These are phyloP conservation scores for Cenchrus purpureus DNA, from an alignment of 176 grass and related monocot species.

Conservation along the genomic window DNA sequence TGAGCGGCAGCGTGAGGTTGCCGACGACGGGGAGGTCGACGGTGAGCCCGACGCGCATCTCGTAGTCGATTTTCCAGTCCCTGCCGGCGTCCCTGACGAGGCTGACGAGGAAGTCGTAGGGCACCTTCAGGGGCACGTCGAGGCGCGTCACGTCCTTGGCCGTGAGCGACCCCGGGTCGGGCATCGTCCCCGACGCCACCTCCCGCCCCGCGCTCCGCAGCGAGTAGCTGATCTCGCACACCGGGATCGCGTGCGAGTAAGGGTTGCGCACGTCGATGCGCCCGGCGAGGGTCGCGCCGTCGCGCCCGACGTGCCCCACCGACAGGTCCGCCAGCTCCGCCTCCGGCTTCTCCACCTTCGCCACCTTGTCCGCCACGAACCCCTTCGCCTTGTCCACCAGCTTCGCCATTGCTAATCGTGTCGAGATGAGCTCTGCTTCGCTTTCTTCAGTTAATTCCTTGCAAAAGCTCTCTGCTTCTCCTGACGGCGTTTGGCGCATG, in stretches of 20 bases:
- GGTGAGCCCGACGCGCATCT: conserved; percentile 70
- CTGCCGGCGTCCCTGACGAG: conserved; percentile 56
- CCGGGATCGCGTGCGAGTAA: conserved; percentile 66
- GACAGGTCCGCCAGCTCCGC: conserved; percentile 60
- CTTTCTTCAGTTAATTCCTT: no score
- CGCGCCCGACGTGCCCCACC: conserved; percentile 50
- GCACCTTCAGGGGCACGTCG: conserved; percentile 66
- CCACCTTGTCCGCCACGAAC: conserved; percentile 65
- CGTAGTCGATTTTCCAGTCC: conserved; percentile 83
- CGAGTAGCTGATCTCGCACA: conserved; percentile 77
- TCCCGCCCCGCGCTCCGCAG: conserved; percentile 65
- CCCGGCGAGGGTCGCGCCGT: conserved; percentile 51
- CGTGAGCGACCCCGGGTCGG: conserved; percentile 70
- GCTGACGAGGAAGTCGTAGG: conserved; percentile 68
- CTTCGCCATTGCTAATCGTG: conserved; percentile 45
- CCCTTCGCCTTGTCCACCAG: conserved; percentile 72
- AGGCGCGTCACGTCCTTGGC: conserved; percentile 48
- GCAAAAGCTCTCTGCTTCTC: no score
- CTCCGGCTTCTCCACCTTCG: conserved; percentile 64
- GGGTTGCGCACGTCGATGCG: conserved; percentile 63
- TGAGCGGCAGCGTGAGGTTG: conserved; percentile 73
- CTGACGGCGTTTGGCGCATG: no score
- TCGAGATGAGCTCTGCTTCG: no score
- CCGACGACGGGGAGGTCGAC: conserved; percentile 76
- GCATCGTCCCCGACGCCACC: conserved; percentile 69